These are phyloP conservation scores for Bertia moriformis DNA, from an alignment of 2,329 filamentous ascomycete species.

Conservation along the genomic window DNA sequence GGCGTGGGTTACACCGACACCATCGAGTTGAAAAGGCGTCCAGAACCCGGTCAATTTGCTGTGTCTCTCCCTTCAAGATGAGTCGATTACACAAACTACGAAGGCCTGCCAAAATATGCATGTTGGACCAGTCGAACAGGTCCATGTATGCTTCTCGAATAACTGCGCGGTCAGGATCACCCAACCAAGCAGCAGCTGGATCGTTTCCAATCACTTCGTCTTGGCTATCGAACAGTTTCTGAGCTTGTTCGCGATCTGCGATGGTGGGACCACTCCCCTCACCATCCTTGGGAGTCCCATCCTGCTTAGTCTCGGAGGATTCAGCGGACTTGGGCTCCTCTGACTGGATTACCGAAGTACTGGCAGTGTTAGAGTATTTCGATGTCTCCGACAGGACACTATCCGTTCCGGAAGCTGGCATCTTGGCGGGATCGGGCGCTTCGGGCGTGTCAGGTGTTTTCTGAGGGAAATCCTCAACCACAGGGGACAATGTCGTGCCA, in stretches of 20 bases:
- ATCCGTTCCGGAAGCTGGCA: too few relatives aligned
- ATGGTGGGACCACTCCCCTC: constrained; percentile 16
- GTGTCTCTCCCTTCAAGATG: constrained; percentile 50
- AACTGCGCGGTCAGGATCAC: constrained; percentile 18
- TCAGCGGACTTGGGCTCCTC: neutral
- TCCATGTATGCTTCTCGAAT: constrained; percentile 40
- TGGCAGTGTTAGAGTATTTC: neutral
- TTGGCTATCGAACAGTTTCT: constrained; percentile 41
- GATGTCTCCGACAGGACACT: too few relatives aligned
- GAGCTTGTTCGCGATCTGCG: constrained; percentile 37
- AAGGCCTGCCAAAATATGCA: constrained; percentile 45
- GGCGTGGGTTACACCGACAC: constrained; percentile 52
- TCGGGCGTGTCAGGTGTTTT: too few relatives aligned
- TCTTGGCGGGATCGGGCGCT: too few relatives aligned
- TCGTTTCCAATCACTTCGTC: constrained; percentile 38
- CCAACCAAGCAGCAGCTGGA: constrained; percentile 45
- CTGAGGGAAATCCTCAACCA: too few relatives aligned
- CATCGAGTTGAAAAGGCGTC: constrained; percentile 51
- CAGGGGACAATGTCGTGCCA: too few relatives aligned
- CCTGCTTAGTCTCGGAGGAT: neutral
- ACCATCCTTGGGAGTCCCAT: too few relatives aligned
- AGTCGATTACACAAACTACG: constrained; percentile 45
- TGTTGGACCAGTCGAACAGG: constrained; percentile 46
- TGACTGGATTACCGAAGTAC: neutral
- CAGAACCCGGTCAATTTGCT: constrained; percentile 54